These are phyloP conservation scores for Epichloe bromicola DNA, from an alignment of 2,329 filamentous ascomycete species.

Conservation along the genomic window DNA sequence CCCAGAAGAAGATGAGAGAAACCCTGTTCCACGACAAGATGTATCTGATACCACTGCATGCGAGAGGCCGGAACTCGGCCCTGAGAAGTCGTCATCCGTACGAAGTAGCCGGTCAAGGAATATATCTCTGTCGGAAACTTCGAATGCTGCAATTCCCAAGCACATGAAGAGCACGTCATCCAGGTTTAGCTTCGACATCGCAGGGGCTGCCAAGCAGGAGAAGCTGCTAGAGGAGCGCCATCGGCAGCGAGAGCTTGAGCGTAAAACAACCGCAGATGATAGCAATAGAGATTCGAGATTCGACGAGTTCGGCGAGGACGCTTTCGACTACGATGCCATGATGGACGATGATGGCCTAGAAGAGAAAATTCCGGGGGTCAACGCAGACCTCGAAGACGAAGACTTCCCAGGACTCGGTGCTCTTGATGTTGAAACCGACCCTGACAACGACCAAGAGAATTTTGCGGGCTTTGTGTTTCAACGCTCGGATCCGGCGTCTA, in stretches of 20 bases:
- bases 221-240: constrained; percentile 62
- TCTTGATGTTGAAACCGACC: constrained; percentile 25
- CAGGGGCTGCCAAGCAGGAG: constrained; percentile 53
- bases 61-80: not conserved
- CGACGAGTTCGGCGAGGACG: constrained; percentile 50
- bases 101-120: constrained; percentile 35
- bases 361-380: constrained; percentile 49
- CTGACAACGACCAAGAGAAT: constrained; percentile 45
- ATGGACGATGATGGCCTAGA: constrained; percentile 53
- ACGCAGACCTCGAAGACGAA: constrained; percentile 15
- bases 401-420: not conserved
- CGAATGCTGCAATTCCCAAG: constrained; percentile 39
- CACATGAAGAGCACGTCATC: constrained; percentile 69
- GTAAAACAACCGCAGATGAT: constrained; percentile 29
- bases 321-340: constrained; percentile 49
- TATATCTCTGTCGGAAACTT: constrained; percentile 36
- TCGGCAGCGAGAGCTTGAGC: constrained; percentile 51
- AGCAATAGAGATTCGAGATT: constrained; percentile 37
- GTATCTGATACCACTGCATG: not conserved
- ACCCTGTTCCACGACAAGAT: not conserved
- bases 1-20: not conserved
- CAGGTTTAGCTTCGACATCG: constrained; percentile 72
- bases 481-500: constrained; percentile 37
- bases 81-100: constrained; percentile 10
- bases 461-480: constrained; percentile 48